phyloP scores from a whole-genome alignment of 1,284 basidiomycete genomes.

The Clitocybe nebularis region DNA sequence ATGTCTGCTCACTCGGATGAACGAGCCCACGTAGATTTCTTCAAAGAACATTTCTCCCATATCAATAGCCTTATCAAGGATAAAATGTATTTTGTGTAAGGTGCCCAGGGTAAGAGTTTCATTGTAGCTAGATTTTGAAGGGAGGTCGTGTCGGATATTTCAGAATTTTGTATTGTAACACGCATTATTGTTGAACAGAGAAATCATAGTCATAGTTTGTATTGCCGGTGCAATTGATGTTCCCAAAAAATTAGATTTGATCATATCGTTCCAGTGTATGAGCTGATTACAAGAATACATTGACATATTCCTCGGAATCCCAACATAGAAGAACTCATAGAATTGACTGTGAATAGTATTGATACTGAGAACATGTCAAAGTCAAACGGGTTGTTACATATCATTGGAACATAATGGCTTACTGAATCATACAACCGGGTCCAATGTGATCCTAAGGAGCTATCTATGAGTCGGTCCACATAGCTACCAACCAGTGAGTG shows the following conservation, averaged over 20 bases:
- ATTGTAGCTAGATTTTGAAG: too few relatives aligned
- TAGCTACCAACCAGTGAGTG: conserved; percentile 86
- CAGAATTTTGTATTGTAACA: too few relatives aligned
- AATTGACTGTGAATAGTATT: conserved; percentile 85
- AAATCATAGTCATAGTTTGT: too few relatives aligned
- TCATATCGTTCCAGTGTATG: too few relatives aligned
- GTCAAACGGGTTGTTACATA: background rate
- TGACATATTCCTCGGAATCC: background rate
- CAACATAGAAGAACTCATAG: conserved; percentile 42
- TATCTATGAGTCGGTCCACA: conserved; percentile 84
- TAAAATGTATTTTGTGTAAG: conserved; percentile 16
- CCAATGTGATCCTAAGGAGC: conserved; percentile 88
- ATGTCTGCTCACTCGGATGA: conserved; percentile 14
- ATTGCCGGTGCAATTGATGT: too few relatives aligned
- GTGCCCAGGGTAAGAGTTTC: too few relatives aligned
- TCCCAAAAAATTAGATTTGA: too few relatives aligned
- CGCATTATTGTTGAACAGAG: too few relatives aligned
- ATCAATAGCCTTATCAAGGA: conserved; percentile 12
- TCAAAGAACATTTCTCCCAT: conserved; percentile 15
- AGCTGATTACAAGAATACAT: background rate
- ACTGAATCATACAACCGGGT: conserved; percentile 91
- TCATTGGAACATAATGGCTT: conserved; percentile 23
- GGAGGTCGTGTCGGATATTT: too few relatives aligned
- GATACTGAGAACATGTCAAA: conserved; percentile 35
- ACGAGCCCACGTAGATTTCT: conserved; percentile 18